Base-by-base conservation (phyloP, 106 monocot species). In the Dendrobium officinale region DNA sequence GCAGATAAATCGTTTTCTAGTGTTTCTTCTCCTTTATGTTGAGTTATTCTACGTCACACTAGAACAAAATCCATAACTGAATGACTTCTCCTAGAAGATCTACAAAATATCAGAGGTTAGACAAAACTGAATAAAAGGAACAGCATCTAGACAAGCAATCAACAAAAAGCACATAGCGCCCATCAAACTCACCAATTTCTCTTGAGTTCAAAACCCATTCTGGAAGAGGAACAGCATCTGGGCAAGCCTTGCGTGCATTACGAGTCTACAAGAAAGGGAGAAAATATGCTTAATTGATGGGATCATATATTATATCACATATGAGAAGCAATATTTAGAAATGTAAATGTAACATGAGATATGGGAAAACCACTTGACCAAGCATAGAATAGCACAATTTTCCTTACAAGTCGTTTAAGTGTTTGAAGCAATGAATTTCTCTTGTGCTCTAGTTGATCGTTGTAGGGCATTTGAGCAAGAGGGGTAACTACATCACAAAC, bases 201-300 rank as follows among this genome's bases (percentile, higher is more conserved):
- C 86, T 91, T 40, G 95, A 88, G 64, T 95, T 92, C 26, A 86
- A 78, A 84, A 95, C 81, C 98, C 98, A 99, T 45, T 93, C 91
- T 48, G 98, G 98, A 86, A 92, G 87, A 31, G 95, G 78, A 84
- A 90, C 67, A 73, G 44, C 81, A 83, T 80, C 77, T 56, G 95
- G 95, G 84, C 98, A 99, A 83, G 95, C 98, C 80, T 95, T 99
- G 70, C 93, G 90, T 55, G 93, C 89, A 87, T 93, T 95, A 19
- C 93, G 77, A 74, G 98, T 94, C 98, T 99, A 79, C 73, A 86
- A 54, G 55, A 72, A 73, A 56, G 75, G 44, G 51, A 31, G 66
- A 67, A 59, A 72, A 9, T 48, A 61, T 18, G 2, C 22, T n/a
- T 74, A 42, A 74, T 42, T 74, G 41, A 42, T n/a, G 20, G n/a